These are phyloP conservation scores for Aulographum hederae DNA, from an alignment of 2,329 filamentous ascomycete species.

Conservation along the genomic window DNA sequence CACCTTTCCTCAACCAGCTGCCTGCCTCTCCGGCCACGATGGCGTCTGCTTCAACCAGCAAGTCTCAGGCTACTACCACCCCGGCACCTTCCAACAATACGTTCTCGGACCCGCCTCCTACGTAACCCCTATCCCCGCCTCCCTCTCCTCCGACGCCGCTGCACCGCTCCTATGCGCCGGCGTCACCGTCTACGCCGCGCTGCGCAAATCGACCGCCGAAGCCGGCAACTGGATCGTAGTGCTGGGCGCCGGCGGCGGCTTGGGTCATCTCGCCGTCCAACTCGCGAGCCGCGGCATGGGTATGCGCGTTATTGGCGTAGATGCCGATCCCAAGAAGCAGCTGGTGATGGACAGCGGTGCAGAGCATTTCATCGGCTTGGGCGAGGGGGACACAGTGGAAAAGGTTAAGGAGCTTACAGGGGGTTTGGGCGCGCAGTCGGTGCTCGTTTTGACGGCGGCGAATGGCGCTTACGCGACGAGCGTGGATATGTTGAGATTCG, in stretches of 20 bases:
- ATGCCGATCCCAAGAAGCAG: constrained; percentile 45
- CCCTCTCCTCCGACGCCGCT: constrained; percentile 37
- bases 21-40: constrained; percentile 37
- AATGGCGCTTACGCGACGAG: constrained; percentile 26
- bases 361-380: constrained; percentile 45
- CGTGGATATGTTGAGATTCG: constrained; percentile 23
- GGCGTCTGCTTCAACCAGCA: constrained; percentile 33
- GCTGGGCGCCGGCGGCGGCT: constrained; percentile 37
- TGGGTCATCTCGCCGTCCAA: constrained; percentile 47
- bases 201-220: constrained; percentile 40
- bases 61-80: constrained; percentile 48
- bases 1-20: constrained; percentile 9
- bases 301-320: constrained; percentile 46
- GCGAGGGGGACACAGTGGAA: constrained; percentile 27
- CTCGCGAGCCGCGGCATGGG: constrained; percentile 42
- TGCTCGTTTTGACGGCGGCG: constrained; percentile 33
- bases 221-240: constrained; percentile 44
- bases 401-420: constrained; percentile 38
- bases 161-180: constrained; percentile 52
- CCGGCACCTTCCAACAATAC: constrained; percentile 59
- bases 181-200: constrained; percentile 46
- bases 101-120: constrained; percentile 45
- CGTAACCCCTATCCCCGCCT: constrained; percentile 50
- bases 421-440: constrained; percentile 41
- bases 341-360: constrained; percentile 42